Evolutionary conservation across 2,329 filamentous ascomycete species (phyloP).

Genomic region (Stachybotrys chartarum): DNA sequence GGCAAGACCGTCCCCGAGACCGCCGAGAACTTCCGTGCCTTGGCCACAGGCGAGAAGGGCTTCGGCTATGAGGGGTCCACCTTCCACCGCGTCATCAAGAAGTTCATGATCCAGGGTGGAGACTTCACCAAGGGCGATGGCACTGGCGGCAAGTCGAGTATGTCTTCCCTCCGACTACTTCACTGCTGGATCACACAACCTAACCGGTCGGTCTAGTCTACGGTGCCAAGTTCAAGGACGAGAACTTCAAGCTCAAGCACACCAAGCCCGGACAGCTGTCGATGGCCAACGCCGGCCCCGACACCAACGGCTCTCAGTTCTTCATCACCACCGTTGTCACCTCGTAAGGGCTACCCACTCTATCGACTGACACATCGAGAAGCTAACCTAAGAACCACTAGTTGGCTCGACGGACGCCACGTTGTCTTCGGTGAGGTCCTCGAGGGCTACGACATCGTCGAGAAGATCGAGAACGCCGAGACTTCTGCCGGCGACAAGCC

Average conservation of each 20-base stretch:
- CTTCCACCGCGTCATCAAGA: conserved; percentile 88
- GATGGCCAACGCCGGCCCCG: conserved; percentile 79
- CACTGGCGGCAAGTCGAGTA: conserved; percentile 78
- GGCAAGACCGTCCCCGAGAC: conserved; percentile 81
- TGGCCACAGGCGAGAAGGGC: conserved; percentile 80
- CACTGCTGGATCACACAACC: conserved; percentile 6
- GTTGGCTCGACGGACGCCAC: conserved; percentile 77
- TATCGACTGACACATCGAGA: not conserved
- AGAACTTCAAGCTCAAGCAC: conserved; percentile 96
- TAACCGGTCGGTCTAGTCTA: conserved; percentile 51
- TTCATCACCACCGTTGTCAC: conserved; percentile 84
- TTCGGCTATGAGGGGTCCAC: conserved; percentile 73
- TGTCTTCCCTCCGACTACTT: not conserved
- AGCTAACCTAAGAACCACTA: conserved; percentile 18
- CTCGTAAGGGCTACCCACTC: conserved; percentile 40
- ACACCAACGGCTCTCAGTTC: conserved; percentile 86
- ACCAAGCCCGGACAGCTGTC: conserved; percentile 75
- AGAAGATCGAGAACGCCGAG: conserved; percentile 67
- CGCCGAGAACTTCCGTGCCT: conserved; percentile 65
- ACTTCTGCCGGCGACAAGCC: conserved; percentile 66
- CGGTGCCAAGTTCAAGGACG: conserved; percentile 74
- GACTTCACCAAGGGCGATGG: conserved; percentile 80
- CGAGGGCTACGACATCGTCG: conserved; percentile 75
- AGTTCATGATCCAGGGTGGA: conserved; percentile 88
- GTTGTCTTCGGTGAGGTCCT: conserved; percentile 87